phyloP scores from a whole-genome alignment of 2,329 filamentous ascomycete species.

The Sarocladium oryzae region DNA sequence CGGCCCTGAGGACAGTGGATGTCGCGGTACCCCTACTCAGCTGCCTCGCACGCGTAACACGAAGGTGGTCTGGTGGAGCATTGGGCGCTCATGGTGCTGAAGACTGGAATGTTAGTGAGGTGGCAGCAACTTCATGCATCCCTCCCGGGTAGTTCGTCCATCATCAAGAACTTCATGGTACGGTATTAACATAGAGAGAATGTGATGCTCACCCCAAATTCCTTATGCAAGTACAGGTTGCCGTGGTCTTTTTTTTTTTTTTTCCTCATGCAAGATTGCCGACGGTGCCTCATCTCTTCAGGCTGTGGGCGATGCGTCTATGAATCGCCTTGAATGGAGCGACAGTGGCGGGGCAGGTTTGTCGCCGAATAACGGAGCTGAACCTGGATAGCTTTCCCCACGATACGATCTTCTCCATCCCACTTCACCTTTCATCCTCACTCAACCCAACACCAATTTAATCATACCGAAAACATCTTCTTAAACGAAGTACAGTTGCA shows the following conservation, averaged over 20 bases:
- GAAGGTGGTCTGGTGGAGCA: neutral
- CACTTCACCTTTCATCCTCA: neutral
- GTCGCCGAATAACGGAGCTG: constrained; percentile 4
- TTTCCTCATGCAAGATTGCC: too few species aligned
- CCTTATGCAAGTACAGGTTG: too few species aligned
- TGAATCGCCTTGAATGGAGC: too few species aligned
- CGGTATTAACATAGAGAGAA: too few species aligned
- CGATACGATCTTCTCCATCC: neutral
- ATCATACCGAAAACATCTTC: neutral
- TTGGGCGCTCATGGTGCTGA: neutral
- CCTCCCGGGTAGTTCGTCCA: too few species aligned
- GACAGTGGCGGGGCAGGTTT: neutral
- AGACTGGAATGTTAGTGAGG: neutral
- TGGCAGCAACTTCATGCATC: too few species aligned
- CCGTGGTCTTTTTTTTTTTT: too few species aligned
- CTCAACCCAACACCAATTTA: neutral
- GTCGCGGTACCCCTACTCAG: neutral
- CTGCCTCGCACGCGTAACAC: neutral
- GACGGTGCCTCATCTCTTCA: too few species aligned
- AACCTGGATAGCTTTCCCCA: neutral
- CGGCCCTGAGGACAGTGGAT: neutral
- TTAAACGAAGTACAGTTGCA: neutral
- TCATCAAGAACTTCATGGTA: too few species aligned
- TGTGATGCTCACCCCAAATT: too few species aligned
- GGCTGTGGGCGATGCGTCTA: too few species aligned